Conservation (phyloP, 441 rosid genomes). For the Melastoma candidum region DNA sequence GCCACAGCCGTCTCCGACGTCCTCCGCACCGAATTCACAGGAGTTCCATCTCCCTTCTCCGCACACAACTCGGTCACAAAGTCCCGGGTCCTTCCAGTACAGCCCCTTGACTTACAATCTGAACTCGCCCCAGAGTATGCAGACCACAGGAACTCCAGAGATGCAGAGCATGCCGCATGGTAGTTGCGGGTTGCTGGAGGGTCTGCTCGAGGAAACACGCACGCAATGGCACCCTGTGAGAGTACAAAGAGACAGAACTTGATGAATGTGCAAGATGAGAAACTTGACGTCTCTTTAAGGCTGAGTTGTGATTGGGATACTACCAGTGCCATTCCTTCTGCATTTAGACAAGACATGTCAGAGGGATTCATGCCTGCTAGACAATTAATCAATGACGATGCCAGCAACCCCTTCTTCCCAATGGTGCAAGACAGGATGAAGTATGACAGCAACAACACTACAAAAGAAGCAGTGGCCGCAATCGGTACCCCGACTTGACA, state of each 20-base stretch:
- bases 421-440: too few species aligned
- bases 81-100: too few species aligned
- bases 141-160: conserved; percentile 16
- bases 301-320: conserved; percentile 18
- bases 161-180: conserved; percentile 12
- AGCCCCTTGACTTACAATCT: too few species aligned
- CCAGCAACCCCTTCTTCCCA: too few species aligned
- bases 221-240: conserved; percentile 22
- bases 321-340: conserved; percentile 14
- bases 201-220: conserved; percentile 43
- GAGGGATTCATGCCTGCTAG: too few species aligned
- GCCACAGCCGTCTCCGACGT: conserved; percentile 18
- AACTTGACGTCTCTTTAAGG: conserved; percentile 18
- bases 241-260: conserved; percentile 22
- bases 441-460: too few species aligned
- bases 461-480: too few species aligned
- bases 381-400: too few species aligned
- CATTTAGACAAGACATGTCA: too few species aligned
- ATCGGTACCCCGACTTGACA: too few species aligned
- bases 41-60: conserved; percentile 31
- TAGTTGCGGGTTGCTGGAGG: conserved; percentile 45
- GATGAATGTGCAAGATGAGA: conserved; percentile 18
- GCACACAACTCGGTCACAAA: conserved; percentile 18
- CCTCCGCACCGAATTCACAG: conserved; percentile 1
- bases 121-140: conserved; percentile 2